Evolutionary conservation across 805 yeast genomes (phyloP).

Genomic region (Kuraishia ogatae): DNA sequence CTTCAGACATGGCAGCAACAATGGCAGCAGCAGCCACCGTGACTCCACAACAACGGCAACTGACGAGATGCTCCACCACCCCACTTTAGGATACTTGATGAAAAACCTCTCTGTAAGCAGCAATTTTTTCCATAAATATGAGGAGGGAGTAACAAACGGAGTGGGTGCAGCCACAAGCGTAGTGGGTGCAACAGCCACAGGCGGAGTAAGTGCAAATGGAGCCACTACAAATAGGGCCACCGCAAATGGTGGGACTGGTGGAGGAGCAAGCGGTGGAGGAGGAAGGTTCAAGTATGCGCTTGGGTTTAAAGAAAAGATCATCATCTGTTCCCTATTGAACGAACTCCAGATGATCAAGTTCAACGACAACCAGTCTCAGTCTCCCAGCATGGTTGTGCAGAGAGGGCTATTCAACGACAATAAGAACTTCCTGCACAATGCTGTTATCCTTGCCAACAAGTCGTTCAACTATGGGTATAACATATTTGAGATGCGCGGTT

Average conservation of each 20-base stretch:
- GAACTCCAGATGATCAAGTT: constrained; percentile 22
- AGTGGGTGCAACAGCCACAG: too few species aligned
- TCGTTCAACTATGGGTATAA: constrained; percentile 17
- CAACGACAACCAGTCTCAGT: constrained; percentile 15
- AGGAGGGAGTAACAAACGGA: too few species aligned
- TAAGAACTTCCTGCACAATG: constrained; percentile 38
- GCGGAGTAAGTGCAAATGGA: too few species aligned
- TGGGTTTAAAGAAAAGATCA: constrained; percentile 13
- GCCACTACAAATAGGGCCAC: too few species aligned
- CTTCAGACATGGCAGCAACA: too few species aligned
- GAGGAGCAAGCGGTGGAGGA: not conserved
- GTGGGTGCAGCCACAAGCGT: too few species aligned
- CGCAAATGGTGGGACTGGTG: too few species aligned
- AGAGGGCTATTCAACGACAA: constrained; percentile 23
- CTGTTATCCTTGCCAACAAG: constrained; percentile 44
- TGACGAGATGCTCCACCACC: too few species aligned
- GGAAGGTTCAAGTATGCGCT: constrained; percentile 6
- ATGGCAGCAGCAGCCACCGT: too few species aligned
- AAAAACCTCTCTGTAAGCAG: constrained; percentile 17
- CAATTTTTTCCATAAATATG: constrained; percentile 7
- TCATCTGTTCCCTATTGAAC: constrained; percentile 23
- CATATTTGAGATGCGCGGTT: constrained; percentile 5
- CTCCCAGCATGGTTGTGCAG: constrained; percentile 10
- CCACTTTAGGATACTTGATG: constrained; percentile 14
- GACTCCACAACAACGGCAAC: too few species aligned